Conservation (phyloP, 192 early-diverging fungal genomes). For the Mortierella claussenii region DNA sequence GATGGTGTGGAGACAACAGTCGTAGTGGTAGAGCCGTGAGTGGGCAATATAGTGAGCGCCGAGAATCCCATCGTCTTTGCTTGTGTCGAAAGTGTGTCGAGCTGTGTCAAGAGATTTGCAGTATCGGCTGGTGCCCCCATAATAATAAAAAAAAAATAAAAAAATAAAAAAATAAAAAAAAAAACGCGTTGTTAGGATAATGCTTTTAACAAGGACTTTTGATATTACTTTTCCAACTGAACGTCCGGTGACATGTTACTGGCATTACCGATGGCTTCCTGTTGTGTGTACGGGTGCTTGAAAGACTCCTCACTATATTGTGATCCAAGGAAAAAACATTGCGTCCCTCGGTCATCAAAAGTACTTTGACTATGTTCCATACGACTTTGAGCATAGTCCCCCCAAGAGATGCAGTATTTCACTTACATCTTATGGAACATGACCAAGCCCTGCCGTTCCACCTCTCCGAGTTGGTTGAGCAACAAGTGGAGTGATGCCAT, state of each 20-base stretch:
- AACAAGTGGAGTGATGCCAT: constrained; percentile 34
- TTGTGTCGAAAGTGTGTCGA: constrained; percentile 29
- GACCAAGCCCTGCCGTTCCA: constrained; percentile 48
- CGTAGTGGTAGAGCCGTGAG: constrained; percentile 15
- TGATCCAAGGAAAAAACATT: neutral
- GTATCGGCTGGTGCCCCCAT: no score
- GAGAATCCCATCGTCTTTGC: constrained; percentile 40
- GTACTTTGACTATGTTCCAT: neutral
- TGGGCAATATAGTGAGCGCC: constrained; percentile 31
- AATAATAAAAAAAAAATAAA: no score
- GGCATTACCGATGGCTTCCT: constrained; percentile 49
- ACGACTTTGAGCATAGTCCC: neutral
- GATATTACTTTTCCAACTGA: neutral
- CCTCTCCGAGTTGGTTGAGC: constrained; percentile 42
- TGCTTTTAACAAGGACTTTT: no score
- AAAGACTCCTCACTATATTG: constrained; percentile 44
- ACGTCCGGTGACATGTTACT: no score
- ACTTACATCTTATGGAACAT: constrained; percentile 53
- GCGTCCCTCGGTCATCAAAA: no score
- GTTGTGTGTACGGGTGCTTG: constrained; percentile 52
- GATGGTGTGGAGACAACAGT: constrained; percentile 46
- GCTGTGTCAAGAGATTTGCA: constrained; percentile 37
- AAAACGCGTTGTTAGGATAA: neutral
- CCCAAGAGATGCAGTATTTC: neutral
- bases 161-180: no score